A percentile compares a stretch with the other conserved stretches of the same genome.
Conservation (phyloP, 1,284 basidiomycete species). For the Fomitopsis palustris region DNA sequence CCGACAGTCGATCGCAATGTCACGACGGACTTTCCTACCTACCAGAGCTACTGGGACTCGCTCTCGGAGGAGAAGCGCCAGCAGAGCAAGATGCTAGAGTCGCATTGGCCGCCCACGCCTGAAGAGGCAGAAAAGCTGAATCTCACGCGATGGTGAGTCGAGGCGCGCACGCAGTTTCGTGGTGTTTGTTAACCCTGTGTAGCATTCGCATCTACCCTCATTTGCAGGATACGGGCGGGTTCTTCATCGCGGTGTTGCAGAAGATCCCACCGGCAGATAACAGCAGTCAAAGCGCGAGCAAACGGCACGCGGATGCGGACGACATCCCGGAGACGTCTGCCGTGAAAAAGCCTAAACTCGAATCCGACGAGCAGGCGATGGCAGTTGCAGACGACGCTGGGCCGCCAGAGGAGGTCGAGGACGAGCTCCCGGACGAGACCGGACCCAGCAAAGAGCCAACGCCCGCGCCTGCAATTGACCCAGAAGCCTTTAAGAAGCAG, state of each 20-base stretch:
- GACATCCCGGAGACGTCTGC: slow-evolving; percentile 37
- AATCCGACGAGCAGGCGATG: slow-evolving; percentile 16
- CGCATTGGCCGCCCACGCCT: slow-evolving; percentile 73
- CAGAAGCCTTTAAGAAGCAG: slow-evolving; percentile 15
- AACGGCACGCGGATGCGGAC: slow-evolving; percentile 42
- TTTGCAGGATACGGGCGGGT: slow-evolving; percentile 95
- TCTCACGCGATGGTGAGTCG: slow-evolving; percentile 69
- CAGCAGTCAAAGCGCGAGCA: slow-evolving; percentile 34
- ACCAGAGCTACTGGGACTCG: slow-evolving; percentile 50
- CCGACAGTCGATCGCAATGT: slow-evolving; percentile 54
- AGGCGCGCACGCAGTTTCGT: not conserved
- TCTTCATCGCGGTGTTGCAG: slow-evolving; percentile 92
- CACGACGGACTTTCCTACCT: slow-evolving; percentile 46
- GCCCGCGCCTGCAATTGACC: not conserved
- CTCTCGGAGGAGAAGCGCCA: slow-evolving; percentile 44
- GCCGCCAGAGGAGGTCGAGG: slow-evolving; percentile 15
- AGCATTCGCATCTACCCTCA: slow-evolving; percentile 93
- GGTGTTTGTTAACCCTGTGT: not conserved
- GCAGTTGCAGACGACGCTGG: slow-evolving; percentile 2
- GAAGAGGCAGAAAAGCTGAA: slow-evolving; percentile 55
- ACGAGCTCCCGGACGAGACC: slow-evolving; percentile 12
- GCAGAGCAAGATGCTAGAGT: slow-evolving; percentile 58
- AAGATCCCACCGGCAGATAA: slow-evolving; percentile 24
- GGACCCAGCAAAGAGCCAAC: not conserved
- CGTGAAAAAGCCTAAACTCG: slow-evolving; percentile 46